phyloP scores from a whole-genome alignment of 129 eudicot genomes.

The Centrapalus pauciflorus region DNA sequence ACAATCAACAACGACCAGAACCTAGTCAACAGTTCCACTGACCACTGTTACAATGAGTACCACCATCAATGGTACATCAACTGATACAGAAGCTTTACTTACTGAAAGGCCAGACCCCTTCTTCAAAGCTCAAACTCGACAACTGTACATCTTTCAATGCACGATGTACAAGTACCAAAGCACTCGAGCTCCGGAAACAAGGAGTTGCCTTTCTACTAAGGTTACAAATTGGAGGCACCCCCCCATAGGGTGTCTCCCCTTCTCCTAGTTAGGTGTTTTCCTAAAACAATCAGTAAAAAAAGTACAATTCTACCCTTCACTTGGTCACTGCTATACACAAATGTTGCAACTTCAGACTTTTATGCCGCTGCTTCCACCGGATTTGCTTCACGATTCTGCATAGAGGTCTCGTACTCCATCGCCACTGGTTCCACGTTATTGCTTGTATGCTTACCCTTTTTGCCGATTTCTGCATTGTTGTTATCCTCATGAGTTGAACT shows the following conservation, averaged over 20 bases:
- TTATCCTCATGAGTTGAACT: constrained; percentile 10
- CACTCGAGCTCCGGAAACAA: not conserved
- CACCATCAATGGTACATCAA: constrained; percentile 28
- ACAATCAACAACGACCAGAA: constrained; percentile 11
- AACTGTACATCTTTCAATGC: constrained; percentile 16
- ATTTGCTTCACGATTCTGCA: constrained; percentile 30
- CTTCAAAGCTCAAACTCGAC: not conserved
- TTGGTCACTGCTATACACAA: constrained; percentile 29
- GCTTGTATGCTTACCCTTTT: constrained; percentile 17
- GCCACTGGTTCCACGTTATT: constrained; percentile 13
- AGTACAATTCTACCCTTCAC: constrained; percentile 35
- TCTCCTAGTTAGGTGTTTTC: constrained; percentile 23
- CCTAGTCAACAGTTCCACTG: constrained; percentile 25
- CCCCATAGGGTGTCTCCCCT: constrained; percentile 12
- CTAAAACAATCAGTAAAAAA: constrained; percentile 35
- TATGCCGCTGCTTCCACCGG: constrained; percentile 20
- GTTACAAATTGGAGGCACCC: constrained; percentile 28
- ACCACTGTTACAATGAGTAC: constrained; percentile 21
- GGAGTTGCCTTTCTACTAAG: constrained; percentile 9
- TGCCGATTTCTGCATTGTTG: not conserved
- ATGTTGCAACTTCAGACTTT: not conserved
- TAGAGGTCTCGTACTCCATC: constrained; percentile 17
- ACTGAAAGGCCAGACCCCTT: constrained; percentile 10
- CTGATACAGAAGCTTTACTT: constrained; percentile 17
- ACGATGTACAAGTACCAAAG: constrained; percentile 19